phyloP scores from a whole-genome alignment of 352 stramenopile species.

The Phytopythium helicoides region DNA sequence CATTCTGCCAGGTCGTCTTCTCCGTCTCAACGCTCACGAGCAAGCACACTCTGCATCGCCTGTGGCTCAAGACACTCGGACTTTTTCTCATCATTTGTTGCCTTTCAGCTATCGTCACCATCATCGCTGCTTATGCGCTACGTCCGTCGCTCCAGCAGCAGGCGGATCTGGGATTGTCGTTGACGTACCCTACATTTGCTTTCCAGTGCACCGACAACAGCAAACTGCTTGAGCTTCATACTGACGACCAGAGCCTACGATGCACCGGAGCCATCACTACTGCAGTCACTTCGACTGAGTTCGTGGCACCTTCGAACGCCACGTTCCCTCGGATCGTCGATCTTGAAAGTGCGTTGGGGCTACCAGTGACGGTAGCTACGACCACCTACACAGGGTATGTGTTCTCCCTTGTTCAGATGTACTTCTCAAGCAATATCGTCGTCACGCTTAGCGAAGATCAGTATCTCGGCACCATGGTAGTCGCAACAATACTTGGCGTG shows the following conservation, averaged over 20 bases:
- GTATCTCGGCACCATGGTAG: conserved; percentile 43
- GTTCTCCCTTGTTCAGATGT: conserved; percentile 34
- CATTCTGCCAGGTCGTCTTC: conserved; percentile 61
- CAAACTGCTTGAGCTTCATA: conserved; percentile 38
- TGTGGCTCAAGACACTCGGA: conserved; percentile 38
- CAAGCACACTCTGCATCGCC: conserved; percentile 29
- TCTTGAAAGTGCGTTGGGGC: conserved; percentile 25
- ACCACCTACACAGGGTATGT: conserved; percentile 46
- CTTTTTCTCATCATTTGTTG: conserved; percentile 33
- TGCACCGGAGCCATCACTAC: conserved; percentile 28
- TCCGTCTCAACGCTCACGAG: conserved; percentile 45
- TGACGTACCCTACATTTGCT: conserved; percentile 37
- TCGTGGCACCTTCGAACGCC: conserved; percentile 20
- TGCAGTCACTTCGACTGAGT: conserved; percentile 6
- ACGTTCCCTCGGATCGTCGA: conserved; percentile 63
- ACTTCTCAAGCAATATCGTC: conserved; percentile 54
- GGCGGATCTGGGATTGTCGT: conserved; percentile 20
- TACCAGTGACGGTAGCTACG: conserved; percentile 38
- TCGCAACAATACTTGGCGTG: conserved; percentile 45
- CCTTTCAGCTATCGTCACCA: conserved; percentile 23
- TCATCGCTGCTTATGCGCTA: conserved; percentile 26
- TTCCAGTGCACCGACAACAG: conserved; percentile 50
- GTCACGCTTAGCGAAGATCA: conserved; percentile 34
- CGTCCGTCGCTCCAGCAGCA: conserved; percentile 33
- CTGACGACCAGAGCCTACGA: conserved; percentile 10